Evolutionary conservation across 2,329 filamentous ascomycete genomes (phyloP), one percentile per base, ranked within the genome.

Genomic region (Dothistroma pini): DNA sequence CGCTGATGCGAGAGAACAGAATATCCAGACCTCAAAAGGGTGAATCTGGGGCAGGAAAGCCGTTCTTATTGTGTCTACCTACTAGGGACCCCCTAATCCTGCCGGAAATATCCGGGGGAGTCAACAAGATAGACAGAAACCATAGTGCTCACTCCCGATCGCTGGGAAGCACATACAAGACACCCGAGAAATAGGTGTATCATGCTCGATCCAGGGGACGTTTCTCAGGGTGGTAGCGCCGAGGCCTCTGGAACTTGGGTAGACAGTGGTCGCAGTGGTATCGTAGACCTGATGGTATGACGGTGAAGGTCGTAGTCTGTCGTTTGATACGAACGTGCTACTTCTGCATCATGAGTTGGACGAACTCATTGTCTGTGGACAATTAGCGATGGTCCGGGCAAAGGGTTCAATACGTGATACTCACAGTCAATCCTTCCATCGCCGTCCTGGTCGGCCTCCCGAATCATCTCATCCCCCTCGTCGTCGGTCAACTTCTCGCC

Each of bases 381-480:
- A 21, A 7, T 29, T 16, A 29, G 31, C 10, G 14, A 31, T 52
- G 19, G 14, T 52, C 14, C 14, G 16, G 35, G 16, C 32, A 44
- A 10, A 6, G 2, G 25, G 3, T n/a, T 16, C 9, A 14, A n/a
- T 21, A 32, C 19, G 14, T 49, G 44, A 12, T 12, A 44, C 80
- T 73, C 73, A 86, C 84, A 88, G 74, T 87, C 85, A 73, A 88
- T 87, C 65, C 80, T 79, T 60, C 85, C 85, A 70, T 87, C 84
- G 47, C 83, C 84, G 71, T 88, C 83, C 78, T 84, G 82, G 70
- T 88, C 85, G 65, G 85, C 84, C 76, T 86, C 83, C 70, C 82
- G 76, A 71, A 88, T 84, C 84, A 87, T 87, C 77, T 86, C 83
- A 64, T 86, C 83, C 61, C 87, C 82, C 77, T 88, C 84, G 49